phyloP scores from a whole-genome alignment of 2,329 filamentous ascomycete species.

The Apiospora kogelbergensis region DNA sequence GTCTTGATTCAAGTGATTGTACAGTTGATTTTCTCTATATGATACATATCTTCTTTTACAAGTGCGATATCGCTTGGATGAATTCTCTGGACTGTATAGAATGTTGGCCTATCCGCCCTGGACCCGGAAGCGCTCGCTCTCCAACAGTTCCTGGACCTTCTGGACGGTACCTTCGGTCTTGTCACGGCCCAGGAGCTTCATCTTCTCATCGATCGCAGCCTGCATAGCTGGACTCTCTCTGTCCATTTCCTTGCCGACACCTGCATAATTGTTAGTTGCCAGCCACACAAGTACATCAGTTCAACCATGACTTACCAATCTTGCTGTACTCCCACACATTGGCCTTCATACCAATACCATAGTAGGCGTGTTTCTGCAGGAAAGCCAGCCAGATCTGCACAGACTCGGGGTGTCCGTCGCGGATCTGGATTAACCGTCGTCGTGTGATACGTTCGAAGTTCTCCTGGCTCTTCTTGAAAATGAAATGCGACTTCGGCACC shows the following conservation, averaged over 20 bases:
- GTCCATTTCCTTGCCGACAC: conserved; percentile 52
- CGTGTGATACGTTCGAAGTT: conserved; percentile 94
- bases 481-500: conserved; percentile 83
- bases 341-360: conserved; percentile 98
- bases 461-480: conserved; percentile 96
- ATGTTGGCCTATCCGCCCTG: background rate
- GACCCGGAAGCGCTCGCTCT: conserved; percentile 45
- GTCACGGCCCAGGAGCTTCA: conserved; percentile 54
- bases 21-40: conserved; percentile 8
- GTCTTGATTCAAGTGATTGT: background rate
- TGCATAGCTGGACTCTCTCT: conserved; percentile 31
- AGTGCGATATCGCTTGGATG: conserved; percentile 15
- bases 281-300: background rate
- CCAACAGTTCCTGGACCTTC: conserved; percentile 58
- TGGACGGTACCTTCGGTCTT: conserved; percentile 50
- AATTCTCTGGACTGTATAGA: conserved; percentile 25
- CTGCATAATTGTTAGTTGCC: conserved; percentile 31
- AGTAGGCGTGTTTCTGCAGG: conserved; percentile 86
- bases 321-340: conserved; percentile 89
- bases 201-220: conserved; percentile 47
- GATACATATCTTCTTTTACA: conserved; percentile 6
- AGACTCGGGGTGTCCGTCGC: conserved; percentile 84
- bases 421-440: conserved; percentile 84
- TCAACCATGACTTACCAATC: conserved; percentile 52
- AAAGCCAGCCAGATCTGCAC: conserved; percentile 94